Evolutionary conservation across 345 rosid genomes (phyloP).

Genomic region (Sonneratia caseolaris): DNA sequence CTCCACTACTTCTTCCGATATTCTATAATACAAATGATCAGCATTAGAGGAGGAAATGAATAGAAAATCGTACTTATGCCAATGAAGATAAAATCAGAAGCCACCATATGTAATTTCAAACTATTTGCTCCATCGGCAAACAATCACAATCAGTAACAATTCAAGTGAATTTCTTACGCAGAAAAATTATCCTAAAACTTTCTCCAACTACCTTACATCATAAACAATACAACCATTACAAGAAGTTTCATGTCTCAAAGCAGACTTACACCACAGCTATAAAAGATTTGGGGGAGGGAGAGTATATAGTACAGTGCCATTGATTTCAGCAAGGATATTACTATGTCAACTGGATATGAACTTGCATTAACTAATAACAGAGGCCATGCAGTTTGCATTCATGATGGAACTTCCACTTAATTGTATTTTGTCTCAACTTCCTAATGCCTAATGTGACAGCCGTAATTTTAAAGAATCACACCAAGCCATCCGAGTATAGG

Average conservation of each 20-base stretch:
- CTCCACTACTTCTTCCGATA: constrained; percentile 92
- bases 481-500: too few relatives aligned
- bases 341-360: background rate
- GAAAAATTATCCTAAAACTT: background rate
- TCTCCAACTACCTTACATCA: background rate
- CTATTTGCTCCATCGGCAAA: background rate
- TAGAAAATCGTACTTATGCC: background rate
- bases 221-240: background rate
- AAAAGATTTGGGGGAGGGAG: background rate
- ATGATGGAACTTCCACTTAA: background rate
- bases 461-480: too few relatives aligned
- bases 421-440: background rate
- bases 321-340: too few relatives aligned
- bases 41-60: constrained; percentile 9
- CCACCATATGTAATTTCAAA: background rate
- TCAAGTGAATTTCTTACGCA: background rate
- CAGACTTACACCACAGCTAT: background rate
- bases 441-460: background rate
- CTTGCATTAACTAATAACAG: background rate
- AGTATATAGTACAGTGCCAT: background rate
- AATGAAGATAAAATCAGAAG: background rate
- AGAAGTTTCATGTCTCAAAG: background rate
- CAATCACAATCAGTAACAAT: background rate
- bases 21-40: constrained; percentile 27
- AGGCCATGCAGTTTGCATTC: background rate